Base-by-base conservation (phyloP, 768 basidiomycete genomes). In the Pisolithus microcarpus region DNA sequence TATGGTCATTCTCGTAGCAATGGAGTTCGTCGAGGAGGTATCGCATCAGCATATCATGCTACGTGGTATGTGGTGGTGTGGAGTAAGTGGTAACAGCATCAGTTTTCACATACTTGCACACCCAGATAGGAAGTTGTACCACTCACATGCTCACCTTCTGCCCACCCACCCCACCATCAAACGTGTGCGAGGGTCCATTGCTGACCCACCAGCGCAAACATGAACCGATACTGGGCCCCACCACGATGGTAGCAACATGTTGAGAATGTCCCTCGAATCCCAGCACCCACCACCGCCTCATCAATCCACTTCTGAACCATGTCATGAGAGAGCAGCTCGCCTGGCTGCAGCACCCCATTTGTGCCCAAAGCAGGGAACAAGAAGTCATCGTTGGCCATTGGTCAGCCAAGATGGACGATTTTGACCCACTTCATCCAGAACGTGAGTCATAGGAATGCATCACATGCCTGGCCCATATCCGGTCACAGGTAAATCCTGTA, bases 151-250 rank as follows among this genome's bases (percentile, higher is more conserved):
- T 73, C 70, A 1, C 65, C 64, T n/a, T 53, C 54, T n/a, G 68
- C 70, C 73, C 71, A 72, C 23, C 70, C 70, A 15, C 72, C 73
- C 72, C 70, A 74, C 70, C 70, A 73, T 1, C 61, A 54, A 3
- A 73, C 61, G 2, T 39, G 54, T 6, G 47, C 54, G n/a, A 74
- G 55, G 0, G 66, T 62, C 73, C 73, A 75, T 2, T 62, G 53
- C 31, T 66, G 48, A 0, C 64, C 64, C 4, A 63, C 11, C 0
- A 67, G 42, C 5, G 42, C 15, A 16, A 8, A 16, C 10, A 43
- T 43, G 42, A 43, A 43, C 23, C 23, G 23, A 11, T 43, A 24
- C 42, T 43, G 42, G 2, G 42, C 42, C 8, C 9, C 23, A 23
- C 70, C 67, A 10, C 67, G 57, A 8, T 66, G 61, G 39, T 71